Percentiles rank a stretch among this genome's conserved stretches.
Conservation (phyloP, 73 alveolate genomes). For the Urostyla sp. region DNA sequence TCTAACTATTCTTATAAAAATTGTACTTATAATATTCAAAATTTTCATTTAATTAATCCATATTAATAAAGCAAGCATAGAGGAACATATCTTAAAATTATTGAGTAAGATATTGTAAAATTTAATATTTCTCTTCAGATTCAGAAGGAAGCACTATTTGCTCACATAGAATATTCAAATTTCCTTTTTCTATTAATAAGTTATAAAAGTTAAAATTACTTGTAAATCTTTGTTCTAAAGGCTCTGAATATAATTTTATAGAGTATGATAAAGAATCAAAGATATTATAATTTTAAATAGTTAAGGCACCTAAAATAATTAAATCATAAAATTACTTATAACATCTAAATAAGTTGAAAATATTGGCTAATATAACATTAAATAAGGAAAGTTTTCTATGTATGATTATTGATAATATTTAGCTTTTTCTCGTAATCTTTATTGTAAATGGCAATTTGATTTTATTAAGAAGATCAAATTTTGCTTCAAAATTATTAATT, state of each 20-base stretch:
- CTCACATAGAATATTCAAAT: neutral
- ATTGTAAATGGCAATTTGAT: conserved; percentile 33
- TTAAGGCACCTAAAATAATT: conserved; percentile 28
- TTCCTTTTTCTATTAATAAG: neutral
- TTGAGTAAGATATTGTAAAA: neutral
- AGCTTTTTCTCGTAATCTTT: conserved; percentile 18
- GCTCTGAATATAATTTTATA: neutral
- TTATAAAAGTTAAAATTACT: too few species aligned
- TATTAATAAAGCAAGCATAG: conserved; percentile 3
- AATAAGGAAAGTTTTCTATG: conserved; percentile 36
- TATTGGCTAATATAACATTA: neutral
- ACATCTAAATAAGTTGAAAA: conserved; percentile 16
- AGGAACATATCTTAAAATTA: conserved; percentile 9
- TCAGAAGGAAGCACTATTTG: conserved; percentile 20
- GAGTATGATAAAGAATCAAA: conserved; percentile 43
- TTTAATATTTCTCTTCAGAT: conserved; percentile 1
- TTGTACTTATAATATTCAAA: conserved; percentile 6
- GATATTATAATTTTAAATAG: neutral
- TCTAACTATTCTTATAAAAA: neutral
- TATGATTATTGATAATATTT: neutral
- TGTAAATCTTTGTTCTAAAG: too few species aligned
- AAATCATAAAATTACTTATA: neutral
- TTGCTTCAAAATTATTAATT: neutral
- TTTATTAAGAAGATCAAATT: conserved; percentile 2
- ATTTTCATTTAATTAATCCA: conserved; percentile 7